These are phyloP conservation scores for Diplogelasinospora grovesii DNA, from an alignment of 495 filamentous ascomycete species.

Conservation along the genomic window DNA sequence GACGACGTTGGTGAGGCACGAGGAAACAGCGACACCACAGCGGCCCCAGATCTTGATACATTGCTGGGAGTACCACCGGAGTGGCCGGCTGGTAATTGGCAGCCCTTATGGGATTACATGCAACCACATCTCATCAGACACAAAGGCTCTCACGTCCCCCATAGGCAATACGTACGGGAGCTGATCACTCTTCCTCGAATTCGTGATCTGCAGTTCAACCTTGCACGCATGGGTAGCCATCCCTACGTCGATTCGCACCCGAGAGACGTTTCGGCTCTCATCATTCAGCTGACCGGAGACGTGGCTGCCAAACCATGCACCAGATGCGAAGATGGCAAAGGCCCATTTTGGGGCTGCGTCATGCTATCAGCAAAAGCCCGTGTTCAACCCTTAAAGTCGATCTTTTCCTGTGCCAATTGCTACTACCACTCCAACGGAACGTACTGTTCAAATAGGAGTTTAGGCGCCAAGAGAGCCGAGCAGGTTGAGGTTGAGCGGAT, in stretches of 20 bases:
- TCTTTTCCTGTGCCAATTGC: slow-evolving; percentile 28
- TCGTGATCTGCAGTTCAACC: slow-evolving; percentile 20
- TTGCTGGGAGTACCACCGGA: too few relatives aligned
- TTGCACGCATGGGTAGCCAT: slow-evolving; percentile 2
- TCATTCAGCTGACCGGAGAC: slow-evolving; percentile 26
- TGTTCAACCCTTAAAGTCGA: neutral
- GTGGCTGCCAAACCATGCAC: slow-evolving; percentile 18
- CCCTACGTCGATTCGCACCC: slow-evolving; percentile 17
- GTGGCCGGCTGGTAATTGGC: neutral
- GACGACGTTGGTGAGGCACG: too few relatives aligned
- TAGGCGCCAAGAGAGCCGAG: slow-evolving; percentile 14
- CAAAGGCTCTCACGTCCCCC: slow-evolving; percentile 9
- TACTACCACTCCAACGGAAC: slow-evolving; percentile 25
- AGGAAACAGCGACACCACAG: too few relatives aligned
- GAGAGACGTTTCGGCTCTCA: slow-evolving; percentile 23
- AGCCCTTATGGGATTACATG: slow-evolving; percentile 16
- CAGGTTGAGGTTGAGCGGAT: too few relatives aligned
- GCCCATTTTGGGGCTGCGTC: slow-evolving; percentile 25
- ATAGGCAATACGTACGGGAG: slow-evolving; percentile 6
- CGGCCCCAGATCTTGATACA: too few relatives aligned
- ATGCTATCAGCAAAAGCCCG: slow-evolving; percentile 19
- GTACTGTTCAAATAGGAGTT: slow-evolving; percentile 21
- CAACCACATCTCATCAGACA: slow-evolving; percentile 13
- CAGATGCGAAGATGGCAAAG: slow-evolving; percentile 19
- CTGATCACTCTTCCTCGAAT: slow-evolving; percentile 17